These are phyloP conservation scores for Suhomyces bribrorum DNA, from an alignment of 1,139 yeast genomes.

Conservation along the genomic window DNA sequence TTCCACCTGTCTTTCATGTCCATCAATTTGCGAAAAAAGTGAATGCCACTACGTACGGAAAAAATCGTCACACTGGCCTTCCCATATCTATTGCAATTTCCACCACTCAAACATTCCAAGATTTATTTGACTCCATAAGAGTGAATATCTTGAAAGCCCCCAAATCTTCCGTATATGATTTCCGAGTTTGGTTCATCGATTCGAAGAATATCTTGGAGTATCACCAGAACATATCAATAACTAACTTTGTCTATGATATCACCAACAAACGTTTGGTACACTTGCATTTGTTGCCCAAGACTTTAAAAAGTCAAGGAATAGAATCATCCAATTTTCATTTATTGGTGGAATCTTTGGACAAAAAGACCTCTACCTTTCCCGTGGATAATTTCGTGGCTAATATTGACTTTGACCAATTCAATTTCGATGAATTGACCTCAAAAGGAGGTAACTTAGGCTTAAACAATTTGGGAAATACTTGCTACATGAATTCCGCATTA, in stretches of 20 bases:
- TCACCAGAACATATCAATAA: constrained; percentile 27
- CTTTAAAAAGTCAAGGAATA: constrained; percentile 37
- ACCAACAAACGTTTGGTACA: constrained; percentile 33
- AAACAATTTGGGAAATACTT: constrained; percentile 85
- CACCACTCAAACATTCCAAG: constrained; percentile 36
- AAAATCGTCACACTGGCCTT: constrained; percentile 1
- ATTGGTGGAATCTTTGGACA: constrained; percentile 35
- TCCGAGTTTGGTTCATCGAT: constrained; percentile 44
- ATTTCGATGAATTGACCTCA: constrained; percentile 15
- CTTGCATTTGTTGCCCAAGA: constrained; percentile 24
- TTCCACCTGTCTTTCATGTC: constrained; percentile 51
- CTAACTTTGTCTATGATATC: constrained; percentile 34
- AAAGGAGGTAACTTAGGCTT: constrained; percentile 58
- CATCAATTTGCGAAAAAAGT: constrained; percentile 47
- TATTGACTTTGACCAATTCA: constrained; percentile 21
- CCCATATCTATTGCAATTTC: constrained; percentile 26
- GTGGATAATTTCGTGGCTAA: constrained; percentile 28
- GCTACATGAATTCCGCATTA: constrained; percentile 95
- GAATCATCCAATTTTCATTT: constrained; percentile 30
- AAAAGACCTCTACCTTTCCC: constrained; percentile 24
- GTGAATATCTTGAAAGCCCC: constrained; percentile 21
- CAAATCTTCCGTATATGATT: constrained; percentile 5
- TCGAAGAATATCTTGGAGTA: constrained; percentile 25
- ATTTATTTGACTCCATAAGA: constrained; percentile 31
- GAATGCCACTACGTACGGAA: constrained; percentile 13